Conservation (phyloP, 371 early-diverging fungal genomes). For the Mucor irregularis region DNA sequence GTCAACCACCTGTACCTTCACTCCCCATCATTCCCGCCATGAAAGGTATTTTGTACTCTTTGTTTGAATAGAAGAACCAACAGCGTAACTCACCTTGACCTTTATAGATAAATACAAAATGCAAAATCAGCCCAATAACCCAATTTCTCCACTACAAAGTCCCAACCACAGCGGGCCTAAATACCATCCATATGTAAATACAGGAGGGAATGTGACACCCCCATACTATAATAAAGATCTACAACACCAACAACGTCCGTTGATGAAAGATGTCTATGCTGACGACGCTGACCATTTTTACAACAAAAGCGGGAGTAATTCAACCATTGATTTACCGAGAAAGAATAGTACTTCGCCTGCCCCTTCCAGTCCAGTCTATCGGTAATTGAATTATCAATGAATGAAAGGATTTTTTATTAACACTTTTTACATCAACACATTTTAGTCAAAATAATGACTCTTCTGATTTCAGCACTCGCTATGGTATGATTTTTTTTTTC, state of each 20-base stretch:
- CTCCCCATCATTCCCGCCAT: slow-evolving; percentile 43
- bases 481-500: slow-evolving; percentile 13
- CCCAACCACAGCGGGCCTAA: slow-evolving; percentile 5
- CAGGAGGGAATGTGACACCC: slow-evolving; percentile 28
- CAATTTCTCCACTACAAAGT: slow-evolving; percentile 29
- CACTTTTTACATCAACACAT: slow-evolving; percentile 1
- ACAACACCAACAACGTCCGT: slow-evolving; percentile 16
- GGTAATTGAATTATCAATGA: slow-evolving; percentile 17
- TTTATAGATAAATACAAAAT: slow-evolving; percentile 12
- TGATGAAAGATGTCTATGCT: slow-evolving; percentile 12
- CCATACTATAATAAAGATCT: slow-evolving; percentile 32
- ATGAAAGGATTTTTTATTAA: neutral
- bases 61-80: neutral
- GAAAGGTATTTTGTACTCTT: slow-evolving; percentile 29
- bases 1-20: slow-evolving; percentile 57
- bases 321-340: slow-evolving; percentile 24
- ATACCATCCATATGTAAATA: neutral
- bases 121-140: neutral
- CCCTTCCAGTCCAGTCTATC: slow-evolving; percentile 35
- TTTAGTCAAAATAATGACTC: slow-evolving; percentile 10
- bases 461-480: slow-evolving; percentile 11
- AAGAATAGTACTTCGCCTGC: slow-evolving; percentile 46
- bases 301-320: slow-evolving; percentile 6
- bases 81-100: neutral
- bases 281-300: slow-evolving; percentile 23